These are phyloP conservation scores for Avena sativa DNA, from an alignment of 176 grass and related monocot species.

Conservation along the genomic window DNA sequence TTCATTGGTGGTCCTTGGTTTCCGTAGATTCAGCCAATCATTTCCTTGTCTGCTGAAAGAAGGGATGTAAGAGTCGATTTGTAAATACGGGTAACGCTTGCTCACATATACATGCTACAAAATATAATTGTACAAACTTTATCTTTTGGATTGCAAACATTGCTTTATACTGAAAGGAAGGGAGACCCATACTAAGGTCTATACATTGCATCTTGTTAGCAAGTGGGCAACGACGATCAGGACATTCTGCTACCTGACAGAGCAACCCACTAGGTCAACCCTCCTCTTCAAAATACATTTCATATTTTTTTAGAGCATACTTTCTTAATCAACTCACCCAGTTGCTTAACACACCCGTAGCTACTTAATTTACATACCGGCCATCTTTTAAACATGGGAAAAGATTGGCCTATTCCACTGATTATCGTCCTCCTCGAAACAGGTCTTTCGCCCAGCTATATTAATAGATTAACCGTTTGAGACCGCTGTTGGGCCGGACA, in stretches of 20 bases:
- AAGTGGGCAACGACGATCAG: slow-evolving; percentile 28
- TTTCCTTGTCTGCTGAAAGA: slow-evolving; percentile 39
- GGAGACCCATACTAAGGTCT: slow-evolving; percentile 34
- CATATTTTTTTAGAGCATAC: slow-evolving; percentile 32
- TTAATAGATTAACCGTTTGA: no score
- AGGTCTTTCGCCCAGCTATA: no score
- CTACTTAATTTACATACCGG: no score
- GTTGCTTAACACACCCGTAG: neutral
- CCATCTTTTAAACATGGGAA: no score
- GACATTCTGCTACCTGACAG: slow-evolving; percentile 50
- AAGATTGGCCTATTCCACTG: no score
- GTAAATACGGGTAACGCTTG: slow-evolving; percentile 38
- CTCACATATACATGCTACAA: slow-evolving; percentile 22
- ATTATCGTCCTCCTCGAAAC: no score
- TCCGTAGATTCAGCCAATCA: slow-evolving; percentile 51
- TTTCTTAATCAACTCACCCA: slow-evolving; percentile 25
- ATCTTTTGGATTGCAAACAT: slow-evolving; percentile 17
- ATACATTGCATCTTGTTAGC: slow-evolving; percentile 20
- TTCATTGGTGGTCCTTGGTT: slow-evolving; percentile 47
- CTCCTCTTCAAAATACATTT: slow-evolving; percentile 44
- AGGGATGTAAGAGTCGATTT: neutral
- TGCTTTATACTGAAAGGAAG: slow-evolving; percentile 10
- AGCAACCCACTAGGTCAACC: slow-evolving; percentile 43
- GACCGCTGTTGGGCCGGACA: no score
- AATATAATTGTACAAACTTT: neutral